Percentiles rank a stretch among this genome's conserved stretches.
phyloP scores from a whole-genome alignment of 163 green algal genomes.

The Scenedesmus sp. region DNA sequence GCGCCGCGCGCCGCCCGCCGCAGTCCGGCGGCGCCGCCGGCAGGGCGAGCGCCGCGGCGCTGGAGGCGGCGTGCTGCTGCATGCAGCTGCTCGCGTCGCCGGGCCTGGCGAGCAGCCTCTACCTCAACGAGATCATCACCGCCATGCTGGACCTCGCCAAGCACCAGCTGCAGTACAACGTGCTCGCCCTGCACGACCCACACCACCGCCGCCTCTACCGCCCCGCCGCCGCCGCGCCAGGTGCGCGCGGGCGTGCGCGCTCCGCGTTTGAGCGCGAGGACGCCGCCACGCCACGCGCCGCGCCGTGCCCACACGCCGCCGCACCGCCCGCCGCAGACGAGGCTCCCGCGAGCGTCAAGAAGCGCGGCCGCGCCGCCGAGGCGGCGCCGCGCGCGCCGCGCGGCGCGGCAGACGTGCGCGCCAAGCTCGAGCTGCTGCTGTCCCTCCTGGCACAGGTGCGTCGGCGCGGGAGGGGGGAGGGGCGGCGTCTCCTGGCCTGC shows the following conservation, averaged over 20 bases:
- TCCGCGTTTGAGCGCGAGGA: no score
- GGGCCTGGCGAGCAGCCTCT: constrained; percentile 47
- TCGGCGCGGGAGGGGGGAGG: no score
- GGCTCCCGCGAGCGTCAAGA: no score
- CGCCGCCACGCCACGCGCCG: neutral
- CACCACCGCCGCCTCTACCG: constrained; percentile 42
- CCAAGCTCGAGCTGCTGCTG: constrained; percentile 49
- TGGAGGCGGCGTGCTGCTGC: constrained; percentile 51
- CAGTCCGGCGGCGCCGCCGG: constrained; percentile 3
- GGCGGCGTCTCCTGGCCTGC: no score
- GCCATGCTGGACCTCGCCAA: constrained; percentile 34
- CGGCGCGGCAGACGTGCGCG: constrained; percentile 14
- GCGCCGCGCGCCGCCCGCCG: neutral
- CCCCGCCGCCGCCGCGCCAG: neutral
- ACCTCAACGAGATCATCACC: constrained; percentile 54
- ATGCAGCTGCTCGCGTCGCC: constrained; percentile 53
- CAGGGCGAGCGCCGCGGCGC: neutral
- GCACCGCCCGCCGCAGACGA: no score
- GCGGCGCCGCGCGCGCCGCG: neutral
- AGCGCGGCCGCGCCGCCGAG: neutral
- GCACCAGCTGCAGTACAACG: constrained; percentile 58
- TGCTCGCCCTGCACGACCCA: constrained; percentile 47
- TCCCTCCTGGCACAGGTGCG: constrained; percentile 40
- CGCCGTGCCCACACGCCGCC: no score
- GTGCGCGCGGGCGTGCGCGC: no score